These are phyloP conservation scores for Fonsecaea pedrosoi DNA, from an alignment of 2,329 filamentous ascomycete species.

Conservation along the genomic window DNA sequence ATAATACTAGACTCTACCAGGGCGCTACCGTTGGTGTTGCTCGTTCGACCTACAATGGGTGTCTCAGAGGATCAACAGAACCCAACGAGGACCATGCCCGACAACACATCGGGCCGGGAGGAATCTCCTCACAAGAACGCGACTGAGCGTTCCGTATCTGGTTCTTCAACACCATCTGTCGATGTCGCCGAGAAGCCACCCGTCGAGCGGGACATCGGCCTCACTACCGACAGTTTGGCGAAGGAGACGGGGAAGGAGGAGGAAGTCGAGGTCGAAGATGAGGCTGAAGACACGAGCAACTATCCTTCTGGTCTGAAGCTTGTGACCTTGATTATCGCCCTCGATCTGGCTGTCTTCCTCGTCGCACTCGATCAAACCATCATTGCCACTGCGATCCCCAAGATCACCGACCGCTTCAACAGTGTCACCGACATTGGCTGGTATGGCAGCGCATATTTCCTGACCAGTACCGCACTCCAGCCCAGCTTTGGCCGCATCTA, in stretches of 20 bases:
- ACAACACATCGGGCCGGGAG: background rate
- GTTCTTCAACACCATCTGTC: conserved; percentile 11
- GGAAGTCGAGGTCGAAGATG: background rate
- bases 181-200: conserved; percentile 8
- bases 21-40: background rate
- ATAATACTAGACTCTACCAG: background rate
- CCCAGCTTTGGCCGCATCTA: conserved; percentile 39
- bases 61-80: conserved; percentile 6
- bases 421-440: conserved; percentile 40
- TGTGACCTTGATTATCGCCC: conserved; percentile 43
- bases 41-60: background rate
- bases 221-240: background rate
- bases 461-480: conserved; percentile 40
- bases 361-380: conserved; percentile 50
- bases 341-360: conserved; percentile 50
- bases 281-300: conserved; percentile 36
- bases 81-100: background rate
- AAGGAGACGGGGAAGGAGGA: conserved; percentile 10
- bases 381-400: conserved; percentile 41
- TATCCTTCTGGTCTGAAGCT: conserved; percentile 39
- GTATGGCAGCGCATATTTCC: conserved; percentile 41
- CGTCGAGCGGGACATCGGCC: conserved; percentile 1
- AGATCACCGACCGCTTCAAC: conserved; percentile 40
- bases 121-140: background rate
- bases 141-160: conserved; percentile 4